Evolutionary conservation across 352 stramenopile genomes (phyloP).

Genomic region (Phytopythium montanum): DNA sequence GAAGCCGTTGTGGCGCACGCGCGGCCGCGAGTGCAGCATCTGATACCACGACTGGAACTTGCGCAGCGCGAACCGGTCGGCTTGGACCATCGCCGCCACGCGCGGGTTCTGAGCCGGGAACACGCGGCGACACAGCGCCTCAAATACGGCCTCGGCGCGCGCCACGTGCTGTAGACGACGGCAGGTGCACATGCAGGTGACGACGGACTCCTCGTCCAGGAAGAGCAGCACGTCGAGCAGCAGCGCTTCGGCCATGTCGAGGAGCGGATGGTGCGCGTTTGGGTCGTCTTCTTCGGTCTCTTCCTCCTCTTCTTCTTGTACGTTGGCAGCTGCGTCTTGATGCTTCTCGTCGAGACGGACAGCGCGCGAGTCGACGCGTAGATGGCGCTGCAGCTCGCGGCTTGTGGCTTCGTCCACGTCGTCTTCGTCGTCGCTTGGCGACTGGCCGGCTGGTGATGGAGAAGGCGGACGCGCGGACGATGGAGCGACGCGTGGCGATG

Average conservation of each 20-base stretch:
- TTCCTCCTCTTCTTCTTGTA: slow-evolving; percentile 12
- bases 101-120: slow-evolving; percentile 60
- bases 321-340: not conserved
- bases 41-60: slow-evolving; percentile 65
- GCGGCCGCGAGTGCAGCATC: slow-evolving; percentile 66
- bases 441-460: slow-evolving; percentile 1
- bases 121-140: slow-evolving; percentile 64
- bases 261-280: slow-evolving; percentile 36
- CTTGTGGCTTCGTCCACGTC: slow-evolving; percentile 13
- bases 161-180: slow-evolving; percentile 50
- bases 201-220: slow-evolving; percentile 75
- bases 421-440: slow-evolving; percentile 14
- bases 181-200: slow-evolving; percentile 44
- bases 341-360: slow-evolving; percentile 4
- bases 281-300: slow-evolving; percentile 17
- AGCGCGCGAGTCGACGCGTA: slow-evolving; percentile 5
- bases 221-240: slow-evolving; percentile 66
- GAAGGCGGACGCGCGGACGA: not conserved
- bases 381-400: not conserved
- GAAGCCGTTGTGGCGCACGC: slow-evolving; percentile 78
- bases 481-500: not conserved
- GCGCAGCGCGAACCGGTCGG: slow-evolving; percentile 57
- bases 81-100: slow-evolving; percentile 31
- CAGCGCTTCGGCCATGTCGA: slow-evolving; percentile 68
- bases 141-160: slow-evolving; percentile 54